Percentiles rank a stretch among this genome's conserved stretches.
phyloP scores from a whole-genome alignment of 139 green algal genomes.

The Nannochloris sp. region DNA sequence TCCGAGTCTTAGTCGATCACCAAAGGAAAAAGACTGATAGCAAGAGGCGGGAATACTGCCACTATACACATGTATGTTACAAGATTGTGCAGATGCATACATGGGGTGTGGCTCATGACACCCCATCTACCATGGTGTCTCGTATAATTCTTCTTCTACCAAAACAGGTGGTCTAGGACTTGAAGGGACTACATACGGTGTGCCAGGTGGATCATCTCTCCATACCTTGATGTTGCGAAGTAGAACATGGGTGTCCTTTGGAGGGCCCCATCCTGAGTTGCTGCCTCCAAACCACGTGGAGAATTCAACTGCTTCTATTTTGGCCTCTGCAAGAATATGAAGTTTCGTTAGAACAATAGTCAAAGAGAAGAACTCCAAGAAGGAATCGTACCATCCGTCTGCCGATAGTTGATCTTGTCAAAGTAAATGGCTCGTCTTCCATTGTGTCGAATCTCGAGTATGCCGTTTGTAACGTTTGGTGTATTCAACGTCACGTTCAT shows the following conservation, averaged over 20 bases:
- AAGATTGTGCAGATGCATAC: too few relatives aligned
- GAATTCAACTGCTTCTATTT: conserved; percentile 11
- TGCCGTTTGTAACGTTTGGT: conserved; percentile 1
- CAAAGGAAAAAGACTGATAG: too few relatives aligned
- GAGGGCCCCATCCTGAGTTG: conserved; percentile 6
- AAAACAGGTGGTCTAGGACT: background rate
- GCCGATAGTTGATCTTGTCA: conserved; percentile 8
- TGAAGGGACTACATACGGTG: background rate
- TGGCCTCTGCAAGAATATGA: background rate
- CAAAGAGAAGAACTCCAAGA: background rate
- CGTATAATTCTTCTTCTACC: background rate
- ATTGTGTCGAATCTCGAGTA: conserved; percentile 11
- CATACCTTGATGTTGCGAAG: conserved; percentile 14
- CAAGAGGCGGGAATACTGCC: too few relatives aligned
- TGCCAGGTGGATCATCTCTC: background rate
- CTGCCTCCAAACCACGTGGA: conserved; percentile 18
- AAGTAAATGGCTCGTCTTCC: conserved; percentile 6
- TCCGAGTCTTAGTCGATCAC: too few relatives aligned
- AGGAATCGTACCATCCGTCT: background rate
- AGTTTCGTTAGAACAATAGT: background rate
- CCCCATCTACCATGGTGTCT: background rate
- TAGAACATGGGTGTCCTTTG: conserved; percentile 7
- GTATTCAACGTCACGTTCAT: conserved; percentile 11
- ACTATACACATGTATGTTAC: too few relatives aligned
- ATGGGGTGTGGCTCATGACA: background rate